These are phyloP conservation scores for Candida gorgasii DNA, from an alignment of 805 yeast genomes.

Conservation along the genomic window DNA sequence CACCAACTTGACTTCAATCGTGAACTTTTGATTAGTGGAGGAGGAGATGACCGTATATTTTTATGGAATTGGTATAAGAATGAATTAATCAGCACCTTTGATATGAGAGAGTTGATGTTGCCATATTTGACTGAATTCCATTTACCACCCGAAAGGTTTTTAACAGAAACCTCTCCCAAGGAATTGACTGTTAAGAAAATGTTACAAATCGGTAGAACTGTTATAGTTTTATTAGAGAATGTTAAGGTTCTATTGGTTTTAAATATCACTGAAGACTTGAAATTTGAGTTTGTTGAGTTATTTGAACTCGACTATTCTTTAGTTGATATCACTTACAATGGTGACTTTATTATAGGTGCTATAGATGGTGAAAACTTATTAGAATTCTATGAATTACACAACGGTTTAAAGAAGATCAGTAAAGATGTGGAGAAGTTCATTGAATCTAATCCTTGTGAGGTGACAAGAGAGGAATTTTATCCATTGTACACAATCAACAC, in stretches of 20 bases:
- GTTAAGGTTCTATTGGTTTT: conserved; percentile 47
- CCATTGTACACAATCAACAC: conserved; percentile 51
- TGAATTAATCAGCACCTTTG: conserved; percentile 48
- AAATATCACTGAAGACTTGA: conserved; percentile 22
- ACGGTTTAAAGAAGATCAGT: background rate
- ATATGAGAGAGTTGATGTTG: conserved; percentile 42
- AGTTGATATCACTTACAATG: conserved; percentile 27
- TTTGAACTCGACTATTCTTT: conserved; percentile 25
- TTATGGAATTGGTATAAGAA: conserved; percentile 76
- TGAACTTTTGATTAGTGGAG: conserved; percentile 70
- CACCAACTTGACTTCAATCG: conserved; percentile 53
- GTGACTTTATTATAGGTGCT: conserved; percentile 28
- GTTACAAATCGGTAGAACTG: conserved; percentile 22
- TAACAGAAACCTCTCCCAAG: conserved; percentile 48
- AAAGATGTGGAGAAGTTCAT: conserved; percentile 20
- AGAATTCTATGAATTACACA: background rate
- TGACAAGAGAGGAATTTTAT: conserved; percentile 39
- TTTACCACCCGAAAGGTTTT: conserved; percentile 64
- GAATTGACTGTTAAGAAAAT: conserved; percentile 51
- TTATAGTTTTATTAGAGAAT: conserved; percentile 51
- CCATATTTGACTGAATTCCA: conserved; percentile 56
- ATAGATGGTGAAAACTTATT: conserved; percentile 27
- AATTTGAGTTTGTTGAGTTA: conserved; percentile 31
- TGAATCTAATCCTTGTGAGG: conserved; percentile 30
- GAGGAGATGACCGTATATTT: conserved; percentile 79